Percentiles rank a stretch among this genome's conserved stretches.
Conservation (phyloP, 2,329 filamentous ascomycete species). For the Dryadomyces sulphureus region DNA sequence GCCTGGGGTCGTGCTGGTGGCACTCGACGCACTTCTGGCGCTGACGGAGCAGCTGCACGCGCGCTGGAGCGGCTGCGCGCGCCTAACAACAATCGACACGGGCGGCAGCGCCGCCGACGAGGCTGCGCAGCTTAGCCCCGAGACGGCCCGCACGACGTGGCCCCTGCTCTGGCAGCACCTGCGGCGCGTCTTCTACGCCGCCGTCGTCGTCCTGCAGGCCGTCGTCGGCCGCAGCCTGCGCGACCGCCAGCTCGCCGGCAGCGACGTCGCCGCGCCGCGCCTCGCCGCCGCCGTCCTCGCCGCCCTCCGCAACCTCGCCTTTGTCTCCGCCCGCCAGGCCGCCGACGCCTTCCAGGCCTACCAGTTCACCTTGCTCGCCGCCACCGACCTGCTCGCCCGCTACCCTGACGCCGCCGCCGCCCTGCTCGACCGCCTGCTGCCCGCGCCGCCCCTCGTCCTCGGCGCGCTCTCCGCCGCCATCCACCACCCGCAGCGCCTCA, state of each 20-base stretch:
- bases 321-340: constrained; percentile 62
- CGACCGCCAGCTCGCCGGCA: constrained; percentile 30
- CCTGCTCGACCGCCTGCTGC: constrained; percentile 50
- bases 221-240: constrained; percentile 50
- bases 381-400: constrained; percentile 67
- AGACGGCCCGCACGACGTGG: constrained; percentile 52
- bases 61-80: constrained; percentile 55
- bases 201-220: constrained; percentile 60
- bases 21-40: constrained; percentile 45
- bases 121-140: constrained; percentile 42
- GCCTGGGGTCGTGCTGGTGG: constrained; percentile 12
- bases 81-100: constrained; percentile 55
- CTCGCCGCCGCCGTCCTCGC: constrained; percentile 60
- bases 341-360: constrained; percentile 69
- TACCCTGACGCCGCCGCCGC: constrained; percentile 49
- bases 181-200: constrained; percentile 59
- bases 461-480: constrained; percentile 36
- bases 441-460: constrained; percentile 23
- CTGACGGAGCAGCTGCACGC: constrained; percentile 53
- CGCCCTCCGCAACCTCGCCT: constrained; percentile 63
- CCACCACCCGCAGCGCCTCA: constrained; percentile 47
- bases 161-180: constrained; percentile 62
- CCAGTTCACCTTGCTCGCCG: constrained; percentile 66
- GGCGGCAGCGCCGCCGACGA: constrained; percentile 32
- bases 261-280: constrained; percentile 25